Evolutionary conservation across 2,329 filamentous ascomycete genomes (phyloP).

Genomic region (Huntiella moniliformis): DNA sequence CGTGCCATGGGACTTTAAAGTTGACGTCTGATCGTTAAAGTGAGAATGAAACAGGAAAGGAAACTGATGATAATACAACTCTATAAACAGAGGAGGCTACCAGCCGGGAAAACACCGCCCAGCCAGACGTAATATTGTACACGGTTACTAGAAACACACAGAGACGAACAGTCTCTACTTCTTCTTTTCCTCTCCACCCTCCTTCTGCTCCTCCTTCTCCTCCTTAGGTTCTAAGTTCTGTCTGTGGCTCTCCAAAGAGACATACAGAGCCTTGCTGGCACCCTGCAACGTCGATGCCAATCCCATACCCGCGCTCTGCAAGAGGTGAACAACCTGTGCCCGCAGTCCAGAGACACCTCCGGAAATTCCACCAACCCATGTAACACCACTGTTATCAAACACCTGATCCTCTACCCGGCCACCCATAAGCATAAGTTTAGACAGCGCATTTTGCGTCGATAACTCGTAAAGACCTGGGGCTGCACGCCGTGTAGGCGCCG

Average conservation of each 20-base stretch:
- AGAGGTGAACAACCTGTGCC: slow-evolving; percentile 59
- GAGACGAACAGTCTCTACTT: neutral
- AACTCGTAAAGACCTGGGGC: slow-evolving; percentile 69
- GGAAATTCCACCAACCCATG: slow-evolving; percentile 52
- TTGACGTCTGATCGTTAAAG: no score
- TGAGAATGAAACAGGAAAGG: no score
- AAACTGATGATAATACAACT: no score
- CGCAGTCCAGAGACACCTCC: slow-evolving; percentile 67
- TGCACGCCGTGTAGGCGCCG: slow-evolving; percentile 55
- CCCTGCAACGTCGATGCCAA: slow-evolving; percentile 65
- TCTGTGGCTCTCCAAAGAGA: slow-evolving; percentile 69
- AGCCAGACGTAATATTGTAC: no score
- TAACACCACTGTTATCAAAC: slow-evolving; percentile 55
- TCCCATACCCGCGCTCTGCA: slow-evolving; percentile 63
- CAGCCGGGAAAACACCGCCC: no score
- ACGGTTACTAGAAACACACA: no score
- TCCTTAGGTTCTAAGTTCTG: slow-evolving; percentile 53
- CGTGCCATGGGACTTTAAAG: no score
- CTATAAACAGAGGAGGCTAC: no score
- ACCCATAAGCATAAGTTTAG: slow-evolving; percentile 74
- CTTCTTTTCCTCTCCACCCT: slow-evolving; percentile 12
- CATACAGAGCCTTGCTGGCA: slow-evolving; percentile 62
- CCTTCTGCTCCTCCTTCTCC: slow-evolving; percentile 23
- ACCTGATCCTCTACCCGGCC: slow-evolving; percentile 72
- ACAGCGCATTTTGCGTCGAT: slow-evolving; percentile 58